These are phyloP conservation scores for Backusella australiensis DNA, from an alignment of 192 early-diverging fungal genomes.

Conservation along the genomic window DNA sequence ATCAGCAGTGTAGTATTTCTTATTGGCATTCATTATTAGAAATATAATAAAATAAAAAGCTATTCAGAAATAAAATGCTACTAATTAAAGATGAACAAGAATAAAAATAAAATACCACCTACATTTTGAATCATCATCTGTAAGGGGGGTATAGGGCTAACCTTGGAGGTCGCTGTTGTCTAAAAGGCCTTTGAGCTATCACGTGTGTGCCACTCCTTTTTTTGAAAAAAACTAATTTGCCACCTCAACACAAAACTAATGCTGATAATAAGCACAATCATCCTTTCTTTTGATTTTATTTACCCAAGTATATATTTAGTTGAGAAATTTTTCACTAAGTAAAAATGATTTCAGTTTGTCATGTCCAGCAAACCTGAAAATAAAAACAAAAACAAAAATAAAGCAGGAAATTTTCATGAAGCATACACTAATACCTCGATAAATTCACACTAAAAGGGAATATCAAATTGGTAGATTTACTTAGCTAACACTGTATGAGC, in stretches of 20 bases:
- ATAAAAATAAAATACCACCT: neutral
- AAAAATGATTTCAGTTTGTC: no score
- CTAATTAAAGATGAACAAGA: constrained; percentile 5
- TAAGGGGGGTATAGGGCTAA: constrained; percentile 1
- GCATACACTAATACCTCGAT: no score
- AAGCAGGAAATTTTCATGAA: no score
- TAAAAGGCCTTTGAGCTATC: neutral
- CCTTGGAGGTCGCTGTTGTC: neutral
- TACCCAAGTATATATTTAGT: no score
- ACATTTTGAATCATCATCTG: neutral
- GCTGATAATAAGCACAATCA: neutral
- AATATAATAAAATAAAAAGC: neutral
- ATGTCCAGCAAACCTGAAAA: no score
- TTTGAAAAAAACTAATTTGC: neutral
- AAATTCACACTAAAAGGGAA: no score
- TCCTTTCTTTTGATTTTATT: neutral
- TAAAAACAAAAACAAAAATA: no score
- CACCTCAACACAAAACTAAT: neutral
- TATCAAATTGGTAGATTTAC: no score
- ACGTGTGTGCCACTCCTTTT: neutral
- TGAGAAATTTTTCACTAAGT: no score
- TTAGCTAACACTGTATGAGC: no score
- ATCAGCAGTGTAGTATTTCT: neutral
- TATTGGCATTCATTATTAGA: neutral
- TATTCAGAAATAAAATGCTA: neutral